Conservation (phyloP, 2,329 filamentous ascomycete species). For the Diaporthe citrichinensis region DNA sequence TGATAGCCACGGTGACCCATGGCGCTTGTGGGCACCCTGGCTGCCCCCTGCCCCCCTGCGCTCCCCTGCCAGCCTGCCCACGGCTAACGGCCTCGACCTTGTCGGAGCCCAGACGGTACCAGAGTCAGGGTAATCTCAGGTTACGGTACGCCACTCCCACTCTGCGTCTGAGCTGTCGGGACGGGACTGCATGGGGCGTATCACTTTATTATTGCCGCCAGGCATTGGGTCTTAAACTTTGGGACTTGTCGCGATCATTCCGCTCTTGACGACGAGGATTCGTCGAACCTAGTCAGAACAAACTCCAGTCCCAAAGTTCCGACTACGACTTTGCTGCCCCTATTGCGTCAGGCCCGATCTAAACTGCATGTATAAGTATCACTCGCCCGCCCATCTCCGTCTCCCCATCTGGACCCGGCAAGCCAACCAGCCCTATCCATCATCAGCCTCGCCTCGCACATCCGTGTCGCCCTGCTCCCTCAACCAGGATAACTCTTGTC, state of each 20-base stretch:
- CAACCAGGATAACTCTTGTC: conserved; percentile 27
- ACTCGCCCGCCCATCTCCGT: conserved; percentile 28
- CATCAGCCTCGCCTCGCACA: conserved; percentile 23
- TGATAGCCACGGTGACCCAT: background rate
- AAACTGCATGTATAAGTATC: conserved; percentile 36
- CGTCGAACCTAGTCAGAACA: conserved; percentile 30
- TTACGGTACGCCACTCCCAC: conserved; percentile 30
- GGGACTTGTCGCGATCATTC: conserved; percentile 40
- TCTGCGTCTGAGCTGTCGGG: conserved; percentile 33
- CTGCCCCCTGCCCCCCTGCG: background rate
- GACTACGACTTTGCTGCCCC: conserved; percentile 30
- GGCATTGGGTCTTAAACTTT: conserved; percentile 40
- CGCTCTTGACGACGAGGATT: conserved; percentile 31
- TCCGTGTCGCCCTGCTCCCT: background rate
- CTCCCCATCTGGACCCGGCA: background rate
- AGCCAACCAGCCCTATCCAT: conserved; percentile 27
- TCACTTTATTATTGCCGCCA: conserved; percentile 33
- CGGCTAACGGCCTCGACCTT: conserved; percentile 26
- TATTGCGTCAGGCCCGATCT: conserved; percentile 29
- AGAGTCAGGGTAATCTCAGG: conserved; percentile 37
- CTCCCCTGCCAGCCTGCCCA: conserved; percentile 8
- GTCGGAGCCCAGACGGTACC: conserved; percentile 35
- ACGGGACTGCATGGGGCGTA: conserved; percentile 34
- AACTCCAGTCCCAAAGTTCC: conserved; percentile 34
- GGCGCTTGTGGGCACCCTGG: background rate